Conservation (phyloP, 805 yeast genomes). For the Tetrapisispora namnaoensis region DNA sequence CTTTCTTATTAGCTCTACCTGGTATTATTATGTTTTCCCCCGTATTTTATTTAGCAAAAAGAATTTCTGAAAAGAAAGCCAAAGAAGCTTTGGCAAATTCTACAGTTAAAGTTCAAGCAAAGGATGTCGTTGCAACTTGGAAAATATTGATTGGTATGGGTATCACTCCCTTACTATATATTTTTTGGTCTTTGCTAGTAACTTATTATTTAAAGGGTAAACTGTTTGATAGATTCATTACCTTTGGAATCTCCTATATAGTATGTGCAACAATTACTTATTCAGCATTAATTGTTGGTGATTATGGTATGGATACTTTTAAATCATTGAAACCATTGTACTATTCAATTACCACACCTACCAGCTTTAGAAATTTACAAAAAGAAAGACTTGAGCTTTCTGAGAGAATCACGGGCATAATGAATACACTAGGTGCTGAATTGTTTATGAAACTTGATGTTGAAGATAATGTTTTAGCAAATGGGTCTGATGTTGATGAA, state of each 20-base stretch:
- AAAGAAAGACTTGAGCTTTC: constrained; percentile 52
- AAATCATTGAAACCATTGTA: constrained; percentile 78
- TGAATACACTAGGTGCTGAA: constrained; percentile 75
- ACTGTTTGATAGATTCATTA: constrained; percentile 27
- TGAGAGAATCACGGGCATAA: constrained; percentile 64
- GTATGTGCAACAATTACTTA: constrained; percentile 67
- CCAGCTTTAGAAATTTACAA: constrained; percentile 49
- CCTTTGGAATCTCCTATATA: constrained; percentile 48
- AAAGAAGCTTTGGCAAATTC: constrained; percentile 73
- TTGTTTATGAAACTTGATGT: constrained; percentile 76
- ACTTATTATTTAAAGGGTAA: constrained; percentile 26
- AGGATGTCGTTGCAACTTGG: constrained; percentile 96
- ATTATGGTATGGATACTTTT: constrained; percentile 81
- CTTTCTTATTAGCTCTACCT: constrained; percentile 65
- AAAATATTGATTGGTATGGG: constrained; percentile 84
- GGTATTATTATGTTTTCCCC: constrained; percentile 87
- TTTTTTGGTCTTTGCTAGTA: constrained; percentile 63
- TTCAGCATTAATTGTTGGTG: constrained; percentile 87
- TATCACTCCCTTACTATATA: constrained; percentile 77
- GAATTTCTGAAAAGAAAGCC: constrained; percentile 64
- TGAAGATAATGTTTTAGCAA: constrained; percentile 8
- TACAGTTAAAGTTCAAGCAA: constrained; percentile 82
- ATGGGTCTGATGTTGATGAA: constrained; percentile 13
- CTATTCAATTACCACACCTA: constrained; percentile 49
- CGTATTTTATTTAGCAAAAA: constrained; percentile 69